Percentiles rank a stretch among this genome's conserved stretches.
These are phyloP conservation scores for Aspergillus sp. DNA, from an alignment of 2,329 filamentous ascomycete species.

Conservation along the genomic window DNA sequence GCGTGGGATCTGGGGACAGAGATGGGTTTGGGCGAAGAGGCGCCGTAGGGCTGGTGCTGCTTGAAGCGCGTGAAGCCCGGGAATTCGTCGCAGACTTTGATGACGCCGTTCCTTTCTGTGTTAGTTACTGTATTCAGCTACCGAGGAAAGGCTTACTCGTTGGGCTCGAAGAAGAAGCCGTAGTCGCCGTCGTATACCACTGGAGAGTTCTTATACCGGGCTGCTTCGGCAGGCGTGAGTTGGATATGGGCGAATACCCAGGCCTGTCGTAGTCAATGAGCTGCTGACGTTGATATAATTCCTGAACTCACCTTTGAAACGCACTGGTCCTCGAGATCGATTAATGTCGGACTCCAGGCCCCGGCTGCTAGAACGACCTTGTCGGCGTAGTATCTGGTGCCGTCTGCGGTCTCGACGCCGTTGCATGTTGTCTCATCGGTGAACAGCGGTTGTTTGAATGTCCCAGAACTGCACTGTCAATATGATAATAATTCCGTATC, in stretches of 20 bases:
- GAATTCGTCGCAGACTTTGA: constrained; percentile 52
- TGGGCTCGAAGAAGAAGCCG: constrained; percentile 52
- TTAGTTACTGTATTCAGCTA: background rate
- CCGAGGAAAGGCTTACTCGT: constrained; percentile 28
- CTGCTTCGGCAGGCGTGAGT: constrained; percentile 42
- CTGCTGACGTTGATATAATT: constrained; percentile 45
- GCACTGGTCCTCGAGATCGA: constrained; percentile 48
- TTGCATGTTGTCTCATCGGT: background rate
- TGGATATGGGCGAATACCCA: constrained; percentile 51
- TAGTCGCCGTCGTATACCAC: constrained; percentile 49
- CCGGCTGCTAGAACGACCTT: constrained; percentile 4
- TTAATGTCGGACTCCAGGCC: constrained; percentile 11
- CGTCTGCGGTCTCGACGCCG: constrained; percentile 2
- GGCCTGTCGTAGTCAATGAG: constrained; percentile 37
- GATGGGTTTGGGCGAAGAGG: background rate
- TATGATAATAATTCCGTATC: background rate
- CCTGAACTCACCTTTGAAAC: constrained; percentile 29
- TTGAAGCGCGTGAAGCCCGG: constrained; percentile 49
- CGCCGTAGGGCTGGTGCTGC: background rate
- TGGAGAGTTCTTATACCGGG: constrained; percentile 43
- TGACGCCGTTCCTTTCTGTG: constrained; percentile 23
- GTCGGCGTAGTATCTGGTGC: constrained; percentile 1
- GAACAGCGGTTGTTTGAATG: constrained; percentile 1
- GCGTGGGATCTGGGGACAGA: constrained; percentile 3
- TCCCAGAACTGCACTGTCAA: background rate